Base-by-base conservation (phyloP, 2,329 filamentous ascomycete species). In the Cladosporium halotolerans region DNA sequence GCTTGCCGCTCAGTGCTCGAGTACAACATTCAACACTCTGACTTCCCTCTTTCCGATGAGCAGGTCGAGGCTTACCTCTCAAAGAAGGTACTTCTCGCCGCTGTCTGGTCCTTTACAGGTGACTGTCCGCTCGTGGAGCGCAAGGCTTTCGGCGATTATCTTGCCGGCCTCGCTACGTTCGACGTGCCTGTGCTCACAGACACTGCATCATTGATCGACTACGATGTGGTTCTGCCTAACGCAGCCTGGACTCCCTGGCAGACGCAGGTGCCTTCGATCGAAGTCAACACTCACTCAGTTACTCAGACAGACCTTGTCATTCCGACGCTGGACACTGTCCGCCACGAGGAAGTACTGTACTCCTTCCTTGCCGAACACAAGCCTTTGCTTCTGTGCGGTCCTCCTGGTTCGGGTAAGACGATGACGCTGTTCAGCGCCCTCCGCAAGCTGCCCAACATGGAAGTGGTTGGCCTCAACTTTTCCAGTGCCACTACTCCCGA, bases 341-440 rank as follows among this genome's bases (percentile, higher is more conserved):
- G 93, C 31, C 93, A 99, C 63, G 93, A 99, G 70, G 93, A 97
- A 72, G 89, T 99, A n/a, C 79, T 99, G 13, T 99, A 99, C 76
- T 99, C 95, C 3, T 99, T 93, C 93, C 82, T 99, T 42, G 93
- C 95, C 13, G 93, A 99, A 70, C 93, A 99, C 70, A 99, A 99
- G 75, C 93, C 95, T 10, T 78, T 99, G 14, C 77, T 99, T 49
- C 85, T 99, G 13, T 99, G 93, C 69, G 95, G 93, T 70, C 95
- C 93, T 67, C 93, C 93, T 55, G 93, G 93, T 75, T 99, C 93
- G 48, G 93, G 93, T 78, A 99, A 99, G 77, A 99, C 93, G 4
- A 99, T 99, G 93, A 99, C 93, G 9, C 77, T 99, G 10, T 99
- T 99, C 76, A 96, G 92, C 68, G 93, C 93, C 33, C 82, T 99